Evolutionary conservation across 495 filamentous ascomycete species (phyloP).

Genomic region (Hypoxylon fragiforme): DNA sequence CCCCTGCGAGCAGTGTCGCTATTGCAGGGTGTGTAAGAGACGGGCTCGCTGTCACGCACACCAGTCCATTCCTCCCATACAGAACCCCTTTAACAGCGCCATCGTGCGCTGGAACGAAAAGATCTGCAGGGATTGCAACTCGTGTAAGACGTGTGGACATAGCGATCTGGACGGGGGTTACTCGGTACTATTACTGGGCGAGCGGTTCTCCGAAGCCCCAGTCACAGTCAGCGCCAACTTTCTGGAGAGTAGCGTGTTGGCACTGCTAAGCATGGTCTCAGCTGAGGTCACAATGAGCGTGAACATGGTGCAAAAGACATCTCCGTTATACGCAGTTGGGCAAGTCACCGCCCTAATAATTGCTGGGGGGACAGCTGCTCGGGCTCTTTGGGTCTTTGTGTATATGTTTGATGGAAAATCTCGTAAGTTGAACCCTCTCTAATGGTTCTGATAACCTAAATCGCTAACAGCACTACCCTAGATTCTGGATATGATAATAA

Average conservation of each 20-base stretch:
- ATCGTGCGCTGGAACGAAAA: not conserved
- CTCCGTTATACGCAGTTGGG: slow-evolving; percentile 23
- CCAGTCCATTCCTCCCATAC: slow-evolving; percentile 1
- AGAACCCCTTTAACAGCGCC: not conserved
- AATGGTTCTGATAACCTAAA: not conserved
- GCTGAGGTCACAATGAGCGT: slow-evolving; percentile 23
- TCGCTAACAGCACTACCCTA: not conserved
- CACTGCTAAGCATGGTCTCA: slow-evolving; percentile 19
- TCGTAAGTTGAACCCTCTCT: not conserved
- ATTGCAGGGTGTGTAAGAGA: slow-evolving; percentile 16
- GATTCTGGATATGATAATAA: not conserved
- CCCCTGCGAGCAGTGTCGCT: slow-evolving; percentile 9
- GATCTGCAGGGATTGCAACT: slow-evolving; percentile 5
- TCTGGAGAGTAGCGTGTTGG: slow-evolving; percentile 21
- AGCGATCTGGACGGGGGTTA: not conserved
- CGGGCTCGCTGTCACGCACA: not conserved
- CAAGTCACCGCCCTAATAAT: slow-evolving; percentile 29
- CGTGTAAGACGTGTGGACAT: slow-evolving; percentile 7
- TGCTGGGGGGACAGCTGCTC: slow-evolving; percentile 18
- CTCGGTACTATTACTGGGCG: slow-evolving; percentile 1
- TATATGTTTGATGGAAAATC: slow-evolving; percentile 10
- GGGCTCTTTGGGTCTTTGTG: slow-evolving; percentile 28
- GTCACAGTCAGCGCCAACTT: slow-evolving; percentile 17
- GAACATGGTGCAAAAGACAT: slow-evolving; percentile 12
- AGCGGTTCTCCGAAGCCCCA: slow-evolving; percentile 5